A percentile compares a stretch with the other conserved stretches of the same genome.
Conservation (phyloP, 768 basidiomycete species). For the Trametes cinnabarina region DNA sequence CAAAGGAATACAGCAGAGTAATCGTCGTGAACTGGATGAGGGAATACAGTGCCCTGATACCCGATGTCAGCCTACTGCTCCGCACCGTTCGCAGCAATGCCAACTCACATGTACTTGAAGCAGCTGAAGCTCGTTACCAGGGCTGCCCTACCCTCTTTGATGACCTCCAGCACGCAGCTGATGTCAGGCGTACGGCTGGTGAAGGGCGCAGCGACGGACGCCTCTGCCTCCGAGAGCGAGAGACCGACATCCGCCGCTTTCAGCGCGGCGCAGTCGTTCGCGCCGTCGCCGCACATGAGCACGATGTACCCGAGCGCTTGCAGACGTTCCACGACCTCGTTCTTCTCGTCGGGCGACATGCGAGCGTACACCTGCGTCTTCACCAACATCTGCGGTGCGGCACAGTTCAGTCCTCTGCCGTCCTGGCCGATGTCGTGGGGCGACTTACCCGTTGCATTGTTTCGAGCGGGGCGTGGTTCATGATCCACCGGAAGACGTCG, state of each 20-base stretch:
- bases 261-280: constrained; percentile 97
- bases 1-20: constrained; percentile 93
- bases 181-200: constrained; percentile 94
- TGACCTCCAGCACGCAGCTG: constrained; percentile 92
- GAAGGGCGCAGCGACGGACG: constrained; percentile 97
- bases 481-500: constrained; percentile 97
- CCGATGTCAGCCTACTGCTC: not conserved
- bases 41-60: constrained; percentile 89
- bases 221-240: constrained; percentile 95
- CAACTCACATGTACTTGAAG: constrained; percentile 96
- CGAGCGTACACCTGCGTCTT: constrained; percentile 95
- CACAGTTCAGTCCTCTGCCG: too few species aligned
- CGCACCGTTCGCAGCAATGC: not conserved
- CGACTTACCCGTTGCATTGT: constrained; percentile 85
- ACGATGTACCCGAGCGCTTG: constrained; percentile 94
- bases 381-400: constrained; percentile 85
- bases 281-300: constrained; percentile 97
- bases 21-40: constrained; percentile 99
- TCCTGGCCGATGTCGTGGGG: too few species aligned
- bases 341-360: constrained; percentile 99
- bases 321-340: constrained; percentile 93
- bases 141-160: constrained; percentile 94
- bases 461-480: constrained; percentile 90
- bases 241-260: constrained; percentile 99
- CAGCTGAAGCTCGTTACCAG: constrained; percentile 98